Percentiles rank a stretch among this genome's conserved stretches.
phyloP scores from a whole-genome alignment of 1,139 yeast species.

The Kodamaea alishanica region DNA sequence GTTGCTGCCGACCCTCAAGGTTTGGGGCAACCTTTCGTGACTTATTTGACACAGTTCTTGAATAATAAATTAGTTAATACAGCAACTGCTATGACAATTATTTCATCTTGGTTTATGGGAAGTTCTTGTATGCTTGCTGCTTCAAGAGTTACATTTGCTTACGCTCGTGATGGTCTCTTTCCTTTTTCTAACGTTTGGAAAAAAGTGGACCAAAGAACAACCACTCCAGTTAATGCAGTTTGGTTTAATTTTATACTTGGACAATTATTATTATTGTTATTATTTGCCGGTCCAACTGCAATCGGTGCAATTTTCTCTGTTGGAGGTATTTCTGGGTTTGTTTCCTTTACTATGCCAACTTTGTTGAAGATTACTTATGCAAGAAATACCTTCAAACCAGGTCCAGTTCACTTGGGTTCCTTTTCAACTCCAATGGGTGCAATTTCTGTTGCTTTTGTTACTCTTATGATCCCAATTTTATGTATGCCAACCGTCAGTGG shows the following conservation, averaged over 20 bases:
- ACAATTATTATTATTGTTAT: slow-evolving; percentile 51
- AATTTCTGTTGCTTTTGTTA: slow-evolving; percentile 45
- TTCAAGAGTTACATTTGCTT: slow-evolving; percentile 65
- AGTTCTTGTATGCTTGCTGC: slow-evolving; percentile 70
- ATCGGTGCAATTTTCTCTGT: slow-evolving; percentile 75
- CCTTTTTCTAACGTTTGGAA: slow-evolving; percentile 57
- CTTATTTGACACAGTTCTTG: slow-evolving; percentile 53
- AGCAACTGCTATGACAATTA: slow-evolving; percentile 56
- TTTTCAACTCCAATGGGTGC: slow-evolving; percentile 48
- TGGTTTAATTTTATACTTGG: slow-evolving; percentile 61
- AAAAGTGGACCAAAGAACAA: slow-evolving; percentile 50
- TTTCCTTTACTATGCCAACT: slow-evolving; percentile 69
- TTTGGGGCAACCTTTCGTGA: slow-evolving; percentile 65
- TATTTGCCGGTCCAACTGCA: slow-evolving; percentile 67
- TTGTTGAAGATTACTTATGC: slow-evolving; percentile 57
- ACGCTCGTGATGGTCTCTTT: slow-evolving; percentile 67
- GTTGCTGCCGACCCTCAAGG: slow-evolving; percentile 49
- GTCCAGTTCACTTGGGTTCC: slow-evolving; percentile 68
- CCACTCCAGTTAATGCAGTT: slow-evolving; percentile 69
- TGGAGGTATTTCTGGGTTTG: slow-evolving; percentile 70
- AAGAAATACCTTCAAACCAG: slow-evolving; percentile 52
- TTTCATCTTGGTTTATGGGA: slow-evolving; percentile 65
- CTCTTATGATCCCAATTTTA: slow-evolving; percentile 61
- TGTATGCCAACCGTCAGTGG: slow-evolving; percentile 62
- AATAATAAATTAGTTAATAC: slow-evolving; percentile 44